These are phyloP conservation scores for Paraconiothyrium sp. DNA, from an alignment of 2,329 filamentous ascomycete species.

Conservation along the genomic window DNA sequence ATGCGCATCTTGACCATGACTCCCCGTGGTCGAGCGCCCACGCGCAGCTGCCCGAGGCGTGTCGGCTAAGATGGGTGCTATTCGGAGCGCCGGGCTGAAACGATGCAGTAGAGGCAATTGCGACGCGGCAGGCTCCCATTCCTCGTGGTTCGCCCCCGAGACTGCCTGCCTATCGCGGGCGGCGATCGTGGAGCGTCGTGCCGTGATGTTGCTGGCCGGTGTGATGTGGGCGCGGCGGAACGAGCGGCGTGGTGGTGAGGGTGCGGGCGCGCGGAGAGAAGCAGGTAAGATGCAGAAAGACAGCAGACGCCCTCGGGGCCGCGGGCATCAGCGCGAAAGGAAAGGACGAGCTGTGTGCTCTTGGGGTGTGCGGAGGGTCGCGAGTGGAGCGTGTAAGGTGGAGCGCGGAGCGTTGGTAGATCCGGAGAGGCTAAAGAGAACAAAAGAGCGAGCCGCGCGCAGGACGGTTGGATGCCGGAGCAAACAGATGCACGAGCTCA, in stretches of 20 bases:
- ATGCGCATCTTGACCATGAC: constrained; percentile 74
- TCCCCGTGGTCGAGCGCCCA: constrained; percentile 8
- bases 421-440: constrained; percentile 9
- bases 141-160: constrained; percentile 26
- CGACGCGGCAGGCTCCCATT: constrained; percentile 36
- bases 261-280: constrained; percentile 25
- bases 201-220: constrained; percentile 13
- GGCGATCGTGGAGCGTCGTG: constrained; percentile 14
- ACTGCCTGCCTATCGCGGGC: constrained; percentile 12
- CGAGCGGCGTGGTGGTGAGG: constrained; percentile 15
- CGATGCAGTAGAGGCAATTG: constrained; percentile 21
- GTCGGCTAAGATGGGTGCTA: not conserved
- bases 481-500: constrained; percentile 10
- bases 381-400: constrained; percentile 14
- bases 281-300: constrained; percentile 24
- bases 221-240: constrained; percentile 16
- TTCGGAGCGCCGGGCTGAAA: constrained; percentile 7
- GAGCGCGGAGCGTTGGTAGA: constrained; percentile 5
- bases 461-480: constrained; percentile 10
- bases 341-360: constrained; percentile 37
- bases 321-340: constrained; percentile 24
- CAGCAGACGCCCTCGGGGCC: constrained; percentile 5
- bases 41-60: not conserved
- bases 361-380: constrained; percentile 4
- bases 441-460: not conserved